These are phyloP conservation scores for Lantana camara DNA, from an alignment of 257 asterid species.

Conservation along the genomic window DNA sequence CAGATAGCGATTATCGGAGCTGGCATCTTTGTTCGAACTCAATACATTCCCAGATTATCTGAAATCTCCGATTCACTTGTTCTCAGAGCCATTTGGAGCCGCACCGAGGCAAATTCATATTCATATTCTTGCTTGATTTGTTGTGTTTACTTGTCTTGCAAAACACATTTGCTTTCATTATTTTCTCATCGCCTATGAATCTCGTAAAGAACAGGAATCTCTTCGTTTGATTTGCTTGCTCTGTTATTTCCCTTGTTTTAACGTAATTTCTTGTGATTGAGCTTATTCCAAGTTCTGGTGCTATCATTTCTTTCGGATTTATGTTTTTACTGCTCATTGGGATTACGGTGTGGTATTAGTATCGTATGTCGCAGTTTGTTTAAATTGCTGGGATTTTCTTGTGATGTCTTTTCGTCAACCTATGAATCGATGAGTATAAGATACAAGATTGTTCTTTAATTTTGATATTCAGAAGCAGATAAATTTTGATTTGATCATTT, in stretches of 20 bases:
- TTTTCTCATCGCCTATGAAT: background rate
- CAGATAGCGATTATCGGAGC: conserved; percentile 86
- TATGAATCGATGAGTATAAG: background rate
- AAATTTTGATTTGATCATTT: conserved; percentile 10
- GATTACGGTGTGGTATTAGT: background rate
- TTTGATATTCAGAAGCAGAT: conserved; percentile 4
- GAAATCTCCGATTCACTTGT: conserved; percentile 68
- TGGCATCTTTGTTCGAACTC: conserved; percentile 73
- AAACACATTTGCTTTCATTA: conserved; percentile 18
- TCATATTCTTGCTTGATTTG: background rate
- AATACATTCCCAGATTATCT: conserved; percentile 87
- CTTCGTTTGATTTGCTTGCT: background rate
- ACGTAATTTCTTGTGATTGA: conserved; percentile 4
- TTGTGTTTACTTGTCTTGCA: background rate
- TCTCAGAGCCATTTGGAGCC: conserved; percentile 87
- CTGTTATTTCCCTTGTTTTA: background rate
- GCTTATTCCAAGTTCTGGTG: conserved; percentile 1
- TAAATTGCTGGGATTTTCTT: background rate
- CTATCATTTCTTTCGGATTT: conserved; percentile 1
- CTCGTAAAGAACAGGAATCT: too few relatives aligned
- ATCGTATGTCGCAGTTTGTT: background rate
- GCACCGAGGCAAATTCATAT: conserved; percentile 52
- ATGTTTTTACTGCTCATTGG: conserved; percentile 7
- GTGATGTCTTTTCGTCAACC: background rate
- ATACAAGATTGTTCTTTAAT: background rate